Conservation (phyloP, 2,329 filamentous ascomycete species). For the Fusarium robinianum region DNA sequence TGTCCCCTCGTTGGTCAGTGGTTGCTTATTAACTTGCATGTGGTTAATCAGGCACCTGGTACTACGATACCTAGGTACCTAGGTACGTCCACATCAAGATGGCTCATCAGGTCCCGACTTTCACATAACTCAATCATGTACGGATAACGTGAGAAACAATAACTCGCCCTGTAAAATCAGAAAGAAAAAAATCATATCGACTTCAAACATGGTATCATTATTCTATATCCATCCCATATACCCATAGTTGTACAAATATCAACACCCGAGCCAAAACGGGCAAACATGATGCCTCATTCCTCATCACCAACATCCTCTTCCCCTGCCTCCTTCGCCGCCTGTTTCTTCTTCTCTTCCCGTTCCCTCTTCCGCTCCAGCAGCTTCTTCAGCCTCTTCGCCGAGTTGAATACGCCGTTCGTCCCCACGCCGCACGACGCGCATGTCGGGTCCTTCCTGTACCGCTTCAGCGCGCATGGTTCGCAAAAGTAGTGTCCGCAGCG, state of each 20-base stretch:
- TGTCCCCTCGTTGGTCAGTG: too few relatives aligned
- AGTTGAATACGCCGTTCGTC: conserved; percentile 86
- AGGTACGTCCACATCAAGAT: too few relatives aligned
- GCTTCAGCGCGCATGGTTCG: conserved; percentile 79
- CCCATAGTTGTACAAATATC: not conserved
- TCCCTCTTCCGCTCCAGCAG: conserved; percentile 72
- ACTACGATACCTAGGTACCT: too few relatives aligned
- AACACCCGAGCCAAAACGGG: conserved; percentile 3
- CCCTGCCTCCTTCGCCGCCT: conserved; percentile 56
- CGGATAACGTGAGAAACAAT: too few relatives aligned
- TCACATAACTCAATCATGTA: too few relatives aligned
- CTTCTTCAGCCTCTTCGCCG: conserved; percentile 78
- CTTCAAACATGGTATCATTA: too few relatives aligned
- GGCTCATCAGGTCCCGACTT: too few relatives aligned
- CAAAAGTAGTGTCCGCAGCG: conserved; percentile 96
- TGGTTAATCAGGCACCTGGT: too few relatives aligned
- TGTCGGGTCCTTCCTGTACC: conserved; percentile 81
- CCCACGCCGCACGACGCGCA: conserved; percentile 84
- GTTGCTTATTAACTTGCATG: too few relatives aligned
- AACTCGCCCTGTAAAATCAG: too few relatives aligned
- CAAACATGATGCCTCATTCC: too few relatives aligned
- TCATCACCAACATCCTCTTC: conserved; percentile 54
- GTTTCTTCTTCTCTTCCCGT: conserved; percentile 61
- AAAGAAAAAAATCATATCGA: not conserved
- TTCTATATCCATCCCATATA: not conserved